Evolutionary conservation across 345 rosid species (phyloP), one percentile per base, ranked within the genome.

Genomic region (Lumnitzera racemosa): DNA sequence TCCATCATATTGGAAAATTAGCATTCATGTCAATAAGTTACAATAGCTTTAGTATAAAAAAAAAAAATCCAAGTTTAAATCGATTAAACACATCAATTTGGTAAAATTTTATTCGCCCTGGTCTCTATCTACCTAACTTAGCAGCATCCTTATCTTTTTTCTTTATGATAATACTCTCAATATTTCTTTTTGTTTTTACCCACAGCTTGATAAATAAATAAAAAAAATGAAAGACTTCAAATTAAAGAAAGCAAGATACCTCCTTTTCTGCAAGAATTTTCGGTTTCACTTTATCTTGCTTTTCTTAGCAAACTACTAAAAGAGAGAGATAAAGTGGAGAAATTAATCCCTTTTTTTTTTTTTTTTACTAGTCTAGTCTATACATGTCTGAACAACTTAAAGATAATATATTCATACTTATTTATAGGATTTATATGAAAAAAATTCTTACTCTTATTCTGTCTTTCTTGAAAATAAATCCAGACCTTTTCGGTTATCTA

Each of bases 151-250:
- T 53, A n/a, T 15, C 15, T 29, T 4, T 7, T 13, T n/a, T 57
- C 12, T 46, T 56, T 27, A 36, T 5, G 3, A 6, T 29, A 29
- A 29, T 29, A 29, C 36, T 6, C 36, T 29, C 36, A 29, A 3
- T 29, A 3, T 31, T 11, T 56, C n/a, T n/a, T 17, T 24, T 47
- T 31, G 12, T 9, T 47, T 56, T 15, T 20, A 16, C 12, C 15
- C 60, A 57, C 8, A 43, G 24, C 60, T 57, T 15, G 60, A 11
- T 57, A 43, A 48, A 57, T 48, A 41, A 11, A 56, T 56, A 15
- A 57, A 58, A 68, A 76, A 56, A 68, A 75, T 50, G 13, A 55
- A 61, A 50, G 24, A 47, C 67, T 65, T 63, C 46, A 58, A 61
- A 57, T 46, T 51, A 16, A 70, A 70, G 70, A 61, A 76, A 68